Evolutionary conservation across 306 rosid genomes (phyloP).

Genomic region (Delonix regia): DNA sequence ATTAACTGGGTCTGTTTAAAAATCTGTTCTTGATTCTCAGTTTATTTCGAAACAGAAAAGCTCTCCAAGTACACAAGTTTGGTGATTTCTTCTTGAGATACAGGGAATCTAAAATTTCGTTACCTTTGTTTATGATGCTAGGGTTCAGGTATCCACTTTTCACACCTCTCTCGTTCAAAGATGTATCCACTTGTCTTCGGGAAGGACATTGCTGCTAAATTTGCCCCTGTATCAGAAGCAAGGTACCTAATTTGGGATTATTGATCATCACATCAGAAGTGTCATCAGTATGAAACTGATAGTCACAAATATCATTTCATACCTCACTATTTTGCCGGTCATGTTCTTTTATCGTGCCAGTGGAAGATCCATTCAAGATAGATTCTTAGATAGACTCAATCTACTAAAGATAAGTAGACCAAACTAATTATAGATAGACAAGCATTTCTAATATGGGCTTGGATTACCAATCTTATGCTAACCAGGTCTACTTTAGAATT

Average conservation of each 20-base stretch:
- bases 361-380: background rate
- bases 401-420: background rate
- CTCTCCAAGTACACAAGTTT: background rate
- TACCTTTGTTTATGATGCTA: constrained; percentile 31
- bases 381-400: background rate
- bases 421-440: background rate
- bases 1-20: background rate
- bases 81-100: background rate
- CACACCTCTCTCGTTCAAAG: constrained; percentile 63
- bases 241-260: constrained; percentile 55
- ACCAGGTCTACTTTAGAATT: background rate
- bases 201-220: constrained; percentile 62
- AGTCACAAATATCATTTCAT: constrained; percentile 6
- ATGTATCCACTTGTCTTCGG: constrained; percentile 73
- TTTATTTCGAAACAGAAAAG: background rate
- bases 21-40: background rate
- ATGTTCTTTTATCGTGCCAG: background rate
- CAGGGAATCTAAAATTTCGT: background rate
- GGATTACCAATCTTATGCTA: background rate
- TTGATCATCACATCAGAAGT: background rate
- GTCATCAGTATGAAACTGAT: background rate
- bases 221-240: constrained; percentile 78
- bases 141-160: constrained; percentile 79
- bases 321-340: background rate
- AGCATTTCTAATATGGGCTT: background rate